Evolutionary conservation across 805 yeast species (phyloP).

Genomic region (Saccharomycopsis malanga): DNA sequence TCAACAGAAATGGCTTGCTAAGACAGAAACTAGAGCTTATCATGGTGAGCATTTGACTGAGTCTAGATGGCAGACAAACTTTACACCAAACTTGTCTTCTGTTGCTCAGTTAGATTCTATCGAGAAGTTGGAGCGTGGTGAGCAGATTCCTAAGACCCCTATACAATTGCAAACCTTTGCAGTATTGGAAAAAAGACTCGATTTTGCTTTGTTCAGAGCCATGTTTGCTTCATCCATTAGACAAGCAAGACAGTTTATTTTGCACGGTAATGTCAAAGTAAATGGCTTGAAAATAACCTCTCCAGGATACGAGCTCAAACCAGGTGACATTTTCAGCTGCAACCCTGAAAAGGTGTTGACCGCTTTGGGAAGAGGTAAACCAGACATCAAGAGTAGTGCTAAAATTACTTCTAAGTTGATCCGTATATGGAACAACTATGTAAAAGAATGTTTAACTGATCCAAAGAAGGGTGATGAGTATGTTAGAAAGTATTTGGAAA

Average conservation of each 20-base stretch:
- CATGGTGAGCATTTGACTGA: conserved; percentile 94
- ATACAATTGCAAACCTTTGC: conserved; percentile 84
- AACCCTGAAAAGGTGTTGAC: conserved; percentile 77
- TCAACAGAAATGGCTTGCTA: conserved; percentile 89
- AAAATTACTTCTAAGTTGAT: conserved; percentile 51
- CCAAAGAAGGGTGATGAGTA: conserved; percentile 45
- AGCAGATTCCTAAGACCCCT: conserved; percentile 58
- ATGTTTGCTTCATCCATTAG: conserved; percentile 90
- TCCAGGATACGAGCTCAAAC: conserved; percentile 68
- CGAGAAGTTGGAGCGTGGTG: conserved; percentile 40
- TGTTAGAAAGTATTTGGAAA: conserved; percentile 9
- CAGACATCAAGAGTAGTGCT: conserved; percentile 60
- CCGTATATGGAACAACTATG: conserved; percentile 59
- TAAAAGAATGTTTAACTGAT: conserved; percentile 36
- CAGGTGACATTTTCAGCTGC: conserved; percentile 85
- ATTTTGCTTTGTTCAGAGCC: conserved; percentile 83
- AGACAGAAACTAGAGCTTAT: conserved; percentile 86
- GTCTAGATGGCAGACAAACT: conserved; percentile 65
- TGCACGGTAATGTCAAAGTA: conserved; percentile 75
- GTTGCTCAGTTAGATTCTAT: conserved; percentile 88
- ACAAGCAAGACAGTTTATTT: conserved; percentile 86
- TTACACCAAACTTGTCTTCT: conserved; percentile 62
- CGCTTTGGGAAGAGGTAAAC: conserved; percentile 83
- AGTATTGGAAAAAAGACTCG: conserved; percentile 79
- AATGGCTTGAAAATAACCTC: conserved; percentile 74